These are phyloP conservation scores for Schizophyllum amplum DNA, from an alignment of 1,284 basidiomycete genomes.

Conservation along the genomic window DNA sequence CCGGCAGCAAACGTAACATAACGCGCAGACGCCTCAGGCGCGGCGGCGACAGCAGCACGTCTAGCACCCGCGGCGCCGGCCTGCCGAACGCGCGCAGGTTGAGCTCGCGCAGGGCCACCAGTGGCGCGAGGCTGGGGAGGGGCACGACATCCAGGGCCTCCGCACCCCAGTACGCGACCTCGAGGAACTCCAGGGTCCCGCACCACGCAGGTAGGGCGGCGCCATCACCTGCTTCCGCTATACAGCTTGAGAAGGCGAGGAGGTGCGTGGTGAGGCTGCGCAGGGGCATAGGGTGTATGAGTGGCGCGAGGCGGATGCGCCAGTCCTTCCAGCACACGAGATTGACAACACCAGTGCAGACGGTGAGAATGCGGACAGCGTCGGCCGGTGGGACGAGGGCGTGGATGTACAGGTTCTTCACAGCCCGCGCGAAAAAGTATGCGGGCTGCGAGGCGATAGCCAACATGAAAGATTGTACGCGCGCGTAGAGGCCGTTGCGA, in stretches of 20 bases:
- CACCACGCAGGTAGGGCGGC: neutral
- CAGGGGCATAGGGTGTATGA: conserved; percentile 12
- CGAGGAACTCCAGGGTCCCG: neutral
- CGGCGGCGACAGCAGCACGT: neutral
- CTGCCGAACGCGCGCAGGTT: neutral
- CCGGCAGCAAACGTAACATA: neutral
- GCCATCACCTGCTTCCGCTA: neutral
- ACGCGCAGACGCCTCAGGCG: neutral
- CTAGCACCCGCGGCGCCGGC: neutral
- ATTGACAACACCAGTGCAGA: conserved; percentile 17
- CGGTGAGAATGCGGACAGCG: conserved; percentile 15
- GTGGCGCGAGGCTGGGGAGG: neutral
- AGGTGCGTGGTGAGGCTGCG: conserved; percentile 12
- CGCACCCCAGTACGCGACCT: neutral
- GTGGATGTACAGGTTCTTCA: conserved; percentile 22
- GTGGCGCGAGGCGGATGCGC: conserved; percentile 6
- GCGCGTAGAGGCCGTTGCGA: conserved; percentile 10
- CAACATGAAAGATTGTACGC: conserved; percentile 15
- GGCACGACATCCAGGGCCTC: neutral
- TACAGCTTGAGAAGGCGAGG: neutral
- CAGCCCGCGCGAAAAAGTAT: conserved; percentile 20
- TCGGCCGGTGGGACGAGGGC: conserved; percentile 12
- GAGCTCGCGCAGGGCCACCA: neutral
- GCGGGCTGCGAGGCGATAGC: conserved; percentile 19
- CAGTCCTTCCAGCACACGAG: conserved; percentile 18